These are phyloP conservation scores for Patellaria atrata DNA, from an alignment of 495 filamentous ascomycete genomes.

Conservation along the genomic window DNA sequence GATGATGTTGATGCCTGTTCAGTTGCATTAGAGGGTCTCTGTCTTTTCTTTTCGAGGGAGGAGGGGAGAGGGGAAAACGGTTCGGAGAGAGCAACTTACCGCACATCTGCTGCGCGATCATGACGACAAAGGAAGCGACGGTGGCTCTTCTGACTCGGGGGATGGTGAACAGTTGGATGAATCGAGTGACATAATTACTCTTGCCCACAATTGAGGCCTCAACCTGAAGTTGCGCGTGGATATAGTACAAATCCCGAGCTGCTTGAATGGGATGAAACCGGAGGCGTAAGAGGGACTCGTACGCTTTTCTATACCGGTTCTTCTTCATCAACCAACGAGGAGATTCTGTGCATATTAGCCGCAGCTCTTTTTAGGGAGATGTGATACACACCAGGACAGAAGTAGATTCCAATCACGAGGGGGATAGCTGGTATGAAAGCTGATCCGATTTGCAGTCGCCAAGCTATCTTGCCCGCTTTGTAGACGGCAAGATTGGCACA, in stretches of 20 bases:
- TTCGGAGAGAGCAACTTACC: slow-evolving; percentile 32
- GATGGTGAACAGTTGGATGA: slow-evolving; percentile 54
- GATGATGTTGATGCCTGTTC: slow-evolving; percentile 47
- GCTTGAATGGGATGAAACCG: slow-evolving; percentile 53
- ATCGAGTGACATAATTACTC: slow-evolving; percentile 25
- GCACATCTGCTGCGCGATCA: slow-evolving; percentile 74
- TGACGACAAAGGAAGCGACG: slow-evolving; percentile 49
- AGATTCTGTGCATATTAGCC: no score
- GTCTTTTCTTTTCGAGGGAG: slow-evolving; percentile 4
- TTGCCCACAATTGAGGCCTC: slow-evolving; percentile 20
- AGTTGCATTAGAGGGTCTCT: neutral
- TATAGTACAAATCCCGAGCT: slow-evolving; percentile 63
- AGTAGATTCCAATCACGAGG: slow-evolving; percentile 44
- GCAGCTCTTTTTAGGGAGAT: no score
- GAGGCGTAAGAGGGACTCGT: slow-evolving; percentile 43
- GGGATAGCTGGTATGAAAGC: slow-evolving; percentile 60
- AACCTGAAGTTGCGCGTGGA: slow-evolving; percentile 42
- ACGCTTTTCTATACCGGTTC: slow-evolving; percentile 38
- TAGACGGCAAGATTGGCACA: slow-evolving; percentile 46
- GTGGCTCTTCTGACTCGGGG: slow-evolving; percentile 54
- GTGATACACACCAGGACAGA: no score
- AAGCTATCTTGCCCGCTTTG: slow-evolving; percentile 39
- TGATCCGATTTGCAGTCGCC: slow-evolving; percentile 50
- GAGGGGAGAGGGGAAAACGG: neutral
- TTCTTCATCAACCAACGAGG: slow-evolving; percentile 58